Base-by-base conservation (phyloP, 805 yeast species). In the Candida nitratophila region DNA sequence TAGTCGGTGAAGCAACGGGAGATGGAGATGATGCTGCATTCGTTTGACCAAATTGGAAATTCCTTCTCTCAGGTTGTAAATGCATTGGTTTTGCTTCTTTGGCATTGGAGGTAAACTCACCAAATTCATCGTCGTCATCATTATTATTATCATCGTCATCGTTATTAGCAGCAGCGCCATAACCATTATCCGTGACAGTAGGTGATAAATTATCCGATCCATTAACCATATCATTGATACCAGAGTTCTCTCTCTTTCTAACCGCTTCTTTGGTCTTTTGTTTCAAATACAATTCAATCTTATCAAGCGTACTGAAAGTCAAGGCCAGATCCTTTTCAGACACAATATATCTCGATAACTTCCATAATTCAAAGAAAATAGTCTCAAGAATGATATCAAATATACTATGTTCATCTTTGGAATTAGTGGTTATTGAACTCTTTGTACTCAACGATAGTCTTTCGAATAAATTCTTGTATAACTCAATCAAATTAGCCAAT, bases 301-400 rank as follows among this genome's bases (percentile, higher is more conserved):
- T 48, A 12, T 44, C 38, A 10, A 54, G 33, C 20, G 47, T 45
- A 9, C 38, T 39, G 31, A 59, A 57, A 8, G 51, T 44, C 7
- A 27, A 41, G 26, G 51, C 49, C 30, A 62, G 43, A 43, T 61
- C 68, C 3, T 39, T 30, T 17, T 44, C 46, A 17, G 48, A 49
- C 12, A 50, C 43, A 21, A 61, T 50, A 46, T 46, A 57, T 39
- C 50, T 53, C 17, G 55, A 45, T 24, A 65, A 46, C 30, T 58
- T 64, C 70, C 70, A 65, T 10, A 64, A 44, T 43, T 64, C 59
- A 46, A 65, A 64, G 38, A 60, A 64, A 1, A 65, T 40, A 14
- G 57, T 54, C 35, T 59, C 60, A 41, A 55, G 43, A 8, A 63
- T 57, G 40, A 64, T 52, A 40, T 61, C 67, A 43, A 50, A 37